phyloP scores from a whole-genome alignment of 805 yeast species.

The Candida yuanshanica region DNA sequence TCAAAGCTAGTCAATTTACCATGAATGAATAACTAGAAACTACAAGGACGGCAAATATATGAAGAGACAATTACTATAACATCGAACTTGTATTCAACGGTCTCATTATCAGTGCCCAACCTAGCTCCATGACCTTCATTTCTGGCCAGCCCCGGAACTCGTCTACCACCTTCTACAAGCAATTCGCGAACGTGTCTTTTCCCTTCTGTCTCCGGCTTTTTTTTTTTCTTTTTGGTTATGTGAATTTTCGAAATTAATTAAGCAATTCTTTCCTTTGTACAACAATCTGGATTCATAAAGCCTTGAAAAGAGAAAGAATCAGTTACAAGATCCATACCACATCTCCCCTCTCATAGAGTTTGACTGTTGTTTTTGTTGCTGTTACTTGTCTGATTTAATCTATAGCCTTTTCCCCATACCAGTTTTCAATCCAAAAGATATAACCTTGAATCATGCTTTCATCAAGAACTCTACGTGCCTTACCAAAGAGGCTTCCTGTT shows the following conservation, averaged over 20 bases:
- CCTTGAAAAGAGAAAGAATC: neutral
- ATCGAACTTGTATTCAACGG: no score
- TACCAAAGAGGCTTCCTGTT: constrained; percentile 11
- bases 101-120: no score
- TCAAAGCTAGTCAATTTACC: no score
- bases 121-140: no score
- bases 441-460: constrained; percentile 11
- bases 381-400: neutral
- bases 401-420: neutral
- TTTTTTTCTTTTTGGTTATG: neutral
- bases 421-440: neutral
- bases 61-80: no score
- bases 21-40: no score
- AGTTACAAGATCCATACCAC: no score
- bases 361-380: no score
- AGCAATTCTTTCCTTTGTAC: neutral
- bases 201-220: constrained; percentile 1
- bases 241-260: neutral
- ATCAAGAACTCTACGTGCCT: constrained; percentile 12
- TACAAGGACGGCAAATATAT: neutral
- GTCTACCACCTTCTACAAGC: neutral
- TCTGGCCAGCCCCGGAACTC: no score
- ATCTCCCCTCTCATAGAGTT: no score
- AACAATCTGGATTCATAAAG: neutral
- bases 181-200: neutral